phyloP scores from a whole-genome alignment of 768 basidiomycete genomes.

The Boletus bicolor region DNA sequence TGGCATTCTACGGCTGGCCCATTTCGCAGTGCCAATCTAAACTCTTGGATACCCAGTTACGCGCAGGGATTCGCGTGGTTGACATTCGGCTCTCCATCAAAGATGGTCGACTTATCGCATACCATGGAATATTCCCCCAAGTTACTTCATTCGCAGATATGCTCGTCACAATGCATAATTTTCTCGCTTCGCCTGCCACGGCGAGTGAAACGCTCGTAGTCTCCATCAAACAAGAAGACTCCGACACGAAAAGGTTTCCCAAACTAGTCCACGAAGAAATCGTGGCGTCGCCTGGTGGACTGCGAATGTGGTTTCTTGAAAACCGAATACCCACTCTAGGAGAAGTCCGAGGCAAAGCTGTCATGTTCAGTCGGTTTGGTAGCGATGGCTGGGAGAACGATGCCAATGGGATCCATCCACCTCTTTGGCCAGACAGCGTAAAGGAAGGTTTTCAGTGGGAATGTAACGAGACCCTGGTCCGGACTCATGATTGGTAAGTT shows the following conservation, averaged over 20 bases:
- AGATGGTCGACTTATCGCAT: conserved; percentile 62
- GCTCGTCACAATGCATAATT: conserved; percentile 55
- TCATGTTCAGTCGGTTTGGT: conserved; percentile 80
- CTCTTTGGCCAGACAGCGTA: conserved; percentile 77
- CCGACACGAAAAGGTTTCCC: conserved; percentile 54
- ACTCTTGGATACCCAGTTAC: conserved; percentile 64
- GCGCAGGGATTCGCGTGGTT: conserved; percentile 73
- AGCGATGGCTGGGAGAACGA: conserved; percentile 67
- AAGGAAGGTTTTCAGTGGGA: conserved; percentile 77
- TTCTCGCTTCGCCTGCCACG: conserved; percentile 56
- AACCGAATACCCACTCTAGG: conserved; percentile 78
- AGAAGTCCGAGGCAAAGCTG: conserved; percentile 80
- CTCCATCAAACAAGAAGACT: conserved; percentile 88
- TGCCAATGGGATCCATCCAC: conserved; percentile 85
- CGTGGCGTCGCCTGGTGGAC: conserved; percentile 43
- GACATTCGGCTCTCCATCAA: conserved; percentile 78
- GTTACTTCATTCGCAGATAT: conserved; percentile 64
- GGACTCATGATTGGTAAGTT: conserved; percentile 81
- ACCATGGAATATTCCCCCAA: conserved; percentile 77
- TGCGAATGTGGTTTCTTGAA: conserved; percentile 77
- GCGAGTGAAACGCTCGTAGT: conserved; percentile 75
- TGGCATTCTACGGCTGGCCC: conserved; percentile 85
- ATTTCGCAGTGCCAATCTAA: conserved; percentile 81
- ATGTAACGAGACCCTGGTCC: conserved; percentile 63
- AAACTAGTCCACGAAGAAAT: conserved; percentile 65